Conservation (phyloP, 768 basidiomycete species). For the Mrakia hoshinonis region DNA sequence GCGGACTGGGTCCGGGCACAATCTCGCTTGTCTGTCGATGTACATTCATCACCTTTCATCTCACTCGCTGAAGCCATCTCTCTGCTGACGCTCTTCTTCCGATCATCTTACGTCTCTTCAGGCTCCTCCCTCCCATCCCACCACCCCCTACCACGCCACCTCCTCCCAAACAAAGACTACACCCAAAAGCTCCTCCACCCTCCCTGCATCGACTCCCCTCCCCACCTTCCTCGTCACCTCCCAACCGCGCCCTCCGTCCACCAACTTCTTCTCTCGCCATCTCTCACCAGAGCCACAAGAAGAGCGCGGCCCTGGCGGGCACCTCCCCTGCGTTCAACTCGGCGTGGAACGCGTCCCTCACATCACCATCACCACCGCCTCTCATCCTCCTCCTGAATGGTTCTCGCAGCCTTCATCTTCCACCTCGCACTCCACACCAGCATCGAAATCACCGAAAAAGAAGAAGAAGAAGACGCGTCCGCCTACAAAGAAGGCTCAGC, state of each 20-base stretch:
- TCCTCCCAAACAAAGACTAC: background rate
- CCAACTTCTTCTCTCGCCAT: background rate
- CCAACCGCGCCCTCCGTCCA: background rate
- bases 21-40: background rate
- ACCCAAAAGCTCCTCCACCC: background rate
- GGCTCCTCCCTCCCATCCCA: background rate
- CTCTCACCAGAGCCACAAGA: background rate
- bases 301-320: background rate
- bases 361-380: too few relatives aligned
- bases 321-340: background rate
- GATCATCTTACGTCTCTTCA: background rate
- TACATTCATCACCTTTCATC: background rate
- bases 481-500: background rate
- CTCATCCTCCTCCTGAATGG: conserved; percentile 8
- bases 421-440: background rate
- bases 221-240: conserved; percentile 8
- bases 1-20: background rate
- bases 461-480: conserved; percentile 5
- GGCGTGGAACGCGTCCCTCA: background rate
- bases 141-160: background rate
- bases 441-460: background rate
- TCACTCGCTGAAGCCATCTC: background rate
- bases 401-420: background rate
- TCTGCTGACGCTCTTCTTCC: background rate
- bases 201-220: background rate